Evolutionary conservation across 129 eudicot species (phyloP), one percentile per base, ranked within the genome.

Genomic region (Chrysanthemum lavandulifolium): DNA sequence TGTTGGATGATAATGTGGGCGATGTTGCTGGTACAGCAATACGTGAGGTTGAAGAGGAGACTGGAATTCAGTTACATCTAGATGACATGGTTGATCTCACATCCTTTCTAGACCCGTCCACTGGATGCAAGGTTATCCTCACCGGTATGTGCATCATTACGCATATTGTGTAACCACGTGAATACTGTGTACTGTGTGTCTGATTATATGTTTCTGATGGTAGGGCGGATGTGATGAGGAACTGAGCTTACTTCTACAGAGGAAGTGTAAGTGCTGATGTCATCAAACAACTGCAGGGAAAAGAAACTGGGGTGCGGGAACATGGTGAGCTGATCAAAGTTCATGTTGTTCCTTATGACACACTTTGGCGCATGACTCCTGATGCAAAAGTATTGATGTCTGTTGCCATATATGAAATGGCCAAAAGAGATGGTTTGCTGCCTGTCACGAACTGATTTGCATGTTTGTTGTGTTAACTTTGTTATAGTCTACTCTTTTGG

Each of bases 11-110:
- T 74, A 87, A 88, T 56, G 84, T 81, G 33, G 90, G 94, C 62
- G 96, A 95, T 77, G 67, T 90, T 71, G 86, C 78, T 63, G 97
- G 99, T 49, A 88, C 97, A 69, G 99, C 99, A 36, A 83, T 90
- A 71, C 99, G 99, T 27, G 99, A 95, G 91, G 99, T 92, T 11
- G 94, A 95, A 74, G 99, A 95, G 83, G 99, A 95, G 73, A 95
- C 94, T 55, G 99, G 99, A 48, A 84, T 95, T 36, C 79, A 79
- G 33, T 82, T 90, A 75, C 85, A 88, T 63, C 77, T 73, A 21
- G 82, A 81, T 66, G 96, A 90, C 77, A 80, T 90, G 86, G 70
- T 95, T 55, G 91, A 95, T 81, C 97, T 95, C 79, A 95, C 99
- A 54, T 84, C 87, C 19, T 83, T 95, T 65, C 82, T 95, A 51